Evolutionary conservation across 768 basidiomycete genomes (phyloP), one percentile per base, ranked within the genome.

Genomic region (Suillus tomentosus): DNA sequence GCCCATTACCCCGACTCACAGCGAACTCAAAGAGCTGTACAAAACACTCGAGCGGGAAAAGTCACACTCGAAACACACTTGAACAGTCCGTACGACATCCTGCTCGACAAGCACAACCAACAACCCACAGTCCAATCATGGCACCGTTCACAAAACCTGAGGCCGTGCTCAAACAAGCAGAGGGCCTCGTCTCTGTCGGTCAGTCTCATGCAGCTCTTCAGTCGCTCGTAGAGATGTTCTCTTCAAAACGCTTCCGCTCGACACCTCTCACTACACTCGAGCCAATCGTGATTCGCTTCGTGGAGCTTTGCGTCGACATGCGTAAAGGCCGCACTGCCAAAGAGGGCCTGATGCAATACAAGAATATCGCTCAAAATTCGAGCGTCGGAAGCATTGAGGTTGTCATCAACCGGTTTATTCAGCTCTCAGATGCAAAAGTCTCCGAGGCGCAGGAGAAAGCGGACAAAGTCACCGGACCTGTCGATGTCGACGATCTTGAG

Each of bases 341-440:
- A 77, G 95, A 96, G 73, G 96, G 94, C 27, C 86, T 99, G 56
- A 94, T 96, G 88, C 91, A 94, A 73, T 97, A 94, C 86, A 98
- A 97, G 81, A 98, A 98, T 75, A 95, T 97, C 69, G 95, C 95
- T 0, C 96, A 99, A 73, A 95, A 96, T 70, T 88, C 90, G 24
- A 93, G 87, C 74, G 94, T 98, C 48, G 86, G 85, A 57, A 94
- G 91, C 66, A 96, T 99, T 74, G 96, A 99, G 76, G 81, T 85
- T 55, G 95, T 98, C 71, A 90, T 99, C 72, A 91, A 88, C 66
- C 83, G 85, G 53, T 96, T 99, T 73, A 84, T 99, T 68, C 81
- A 85, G 64, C 82, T 94, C 37, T 86, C 93, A 3, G 91, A 94
- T 71, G 82, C 85, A 37, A 94, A 94, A 76, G 92, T 95, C 45